Evolutionary conservation across 164 flowering plant genomes (phyloP).

Genomic region (Stephania cephalantha): DNA sequence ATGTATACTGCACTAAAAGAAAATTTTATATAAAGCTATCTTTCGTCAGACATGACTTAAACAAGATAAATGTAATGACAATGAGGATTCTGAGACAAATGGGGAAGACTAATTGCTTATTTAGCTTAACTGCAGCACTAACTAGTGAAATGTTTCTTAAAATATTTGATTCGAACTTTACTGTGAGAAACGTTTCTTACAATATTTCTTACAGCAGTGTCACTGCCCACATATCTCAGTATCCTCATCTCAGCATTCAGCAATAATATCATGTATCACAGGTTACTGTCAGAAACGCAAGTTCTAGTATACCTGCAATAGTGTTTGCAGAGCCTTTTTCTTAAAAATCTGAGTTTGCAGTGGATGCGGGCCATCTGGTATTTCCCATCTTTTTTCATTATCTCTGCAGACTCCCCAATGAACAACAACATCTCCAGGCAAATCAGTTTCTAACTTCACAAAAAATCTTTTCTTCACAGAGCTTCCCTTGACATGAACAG

Average conservation of each 20-base stretch:
- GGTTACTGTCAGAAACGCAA: not conserved
- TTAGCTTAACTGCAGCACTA: not conserved
- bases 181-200: not conserved
- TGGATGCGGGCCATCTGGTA: conserved; percentile 69
- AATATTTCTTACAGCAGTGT: not conserved
- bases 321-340: conserved; percentile 78
- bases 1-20: too few species aligned
- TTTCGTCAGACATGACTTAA: too few species aligned
- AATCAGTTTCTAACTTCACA: conserved; percentile 67
- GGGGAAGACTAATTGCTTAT: too few species aligned
- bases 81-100: too few species aligned
- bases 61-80: too few species aligned
- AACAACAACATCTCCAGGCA: conserved; percentile 70
- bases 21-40: too few species aligned
- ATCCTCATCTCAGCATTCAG: not conserved
- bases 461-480: conserved; percentile 45
- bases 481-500: conserved; percentile 52
- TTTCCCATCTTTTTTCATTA: conserved; percentile 61
- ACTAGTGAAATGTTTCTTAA: not conserved
- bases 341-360: conserved; percentile 56
- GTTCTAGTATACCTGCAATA: conserved; percentile 51
- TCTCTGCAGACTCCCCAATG: conserved; percentile 94
- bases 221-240: not conserved
- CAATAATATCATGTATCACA: not conserved
- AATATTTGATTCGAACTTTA: not conserved